A percentile compares a stretch with the other conserved stretches of the same genome.
phyloP scores from a whole-genome alignment of 108 stramenopile species.

The Skeletonema marinoi region DNA sequence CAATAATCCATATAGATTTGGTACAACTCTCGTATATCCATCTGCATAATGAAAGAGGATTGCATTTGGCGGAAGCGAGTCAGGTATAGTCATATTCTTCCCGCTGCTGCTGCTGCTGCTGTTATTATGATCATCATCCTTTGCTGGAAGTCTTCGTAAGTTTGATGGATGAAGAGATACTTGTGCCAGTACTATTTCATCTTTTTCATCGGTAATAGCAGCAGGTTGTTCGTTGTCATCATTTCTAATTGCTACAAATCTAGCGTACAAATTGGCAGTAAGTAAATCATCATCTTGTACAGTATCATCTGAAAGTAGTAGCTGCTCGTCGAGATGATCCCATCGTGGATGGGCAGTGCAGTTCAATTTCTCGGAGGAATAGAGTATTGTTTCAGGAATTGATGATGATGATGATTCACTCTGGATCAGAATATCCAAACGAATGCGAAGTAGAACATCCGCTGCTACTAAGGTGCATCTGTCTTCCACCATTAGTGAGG shows the following conservation, averaged over 20 bases:
- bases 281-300: background rate
- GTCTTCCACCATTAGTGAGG: constrained; percentile 4
- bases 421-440: constrained; percentile 20
- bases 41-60: constrained; percentile 73
- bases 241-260: constrained; percentile 17
- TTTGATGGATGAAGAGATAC: constrained; percentile 34
- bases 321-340: constrained; percentile 69
- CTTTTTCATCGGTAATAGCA: background rate
- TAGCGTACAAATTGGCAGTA: constrained; percentile 16
- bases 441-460: constrained; percentile 10
- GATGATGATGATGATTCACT: background rate
- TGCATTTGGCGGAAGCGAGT: constrained; percentile 71
- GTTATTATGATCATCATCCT: background rate
- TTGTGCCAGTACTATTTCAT: constrained; percentile 14
- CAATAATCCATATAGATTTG: constrained; percentile 48
- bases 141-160: constrained; percentile 22
- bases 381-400: constrained; percentile 15
- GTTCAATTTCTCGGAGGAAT: constrained; percentile 5
- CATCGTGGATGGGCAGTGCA: constrained; percentile 56
- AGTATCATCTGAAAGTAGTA: constrained; percentile 19
- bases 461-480: constrained; percentile 12
- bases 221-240: background rate
- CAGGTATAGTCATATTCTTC: constrained; percentile 15
- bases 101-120: background rate
- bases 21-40: constrained; percentile 58